Base-by-base conservation (phyloP, 176 grass and related monocot species). In the Cenchrus fungigraminus region DNA sequence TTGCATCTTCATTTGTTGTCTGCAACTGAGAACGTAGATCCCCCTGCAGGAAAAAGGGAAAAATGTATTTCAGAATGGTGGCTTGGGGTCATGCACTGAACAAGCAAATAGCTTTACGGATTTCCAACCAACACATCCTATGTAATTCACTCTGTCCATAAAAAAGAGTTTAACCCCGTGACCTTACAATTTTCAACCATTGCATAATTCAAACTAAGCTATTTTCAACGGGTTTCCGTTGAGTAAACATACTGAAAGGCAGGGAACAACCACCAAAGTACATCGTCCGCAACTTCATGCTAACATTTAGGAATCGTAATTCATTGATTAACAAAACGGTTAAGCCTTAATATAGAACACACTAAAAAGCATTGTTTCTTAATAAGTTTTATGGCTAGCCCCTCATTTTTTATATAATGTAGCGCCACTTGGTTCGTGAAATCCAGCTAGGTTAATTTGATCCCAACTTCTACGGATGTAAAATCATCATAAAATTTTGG, bases 11-110 rank as follows among this genome's bases (percentile, higher is more conserved):
- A 79, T 94, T 83, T 79, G 90, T 95, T 79, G 91, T 86, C 73
- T 99, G 93, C 88, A 99, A 89, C 25, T 99, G 97, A 60, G 91
- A 94, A 57, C 93, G 93, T 56, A 99, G 70, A 84, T 91, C 69
- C 3, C 97, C 97, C 97, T 99, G 86, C 56, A 83, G 76, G n/a
- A 31, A 71, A 53, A 69, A 73, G 17, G 12, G 52, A 3, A 79
- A 71, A 15, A 19, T 3, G 29, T 19, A 68, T 54, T 53, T 80
- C 51, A 43, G 60, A 68, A 80, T 19, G 31, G 22, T 62, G 68
- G 46, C 12, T 57, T 37, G 7, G 13, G 53, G 59, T 62, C 65
- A 83, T 50, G 43, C 73, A 31, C 31, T 83, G 50, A 79, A 34
- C 7, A 34, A 83, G 61, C 46, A 87, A 87, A 87, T 76, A 74